Percentiles rank a stretch among this genome's conserved stretches.
Conservation (phyloP, 148 eudicot species). For the Simmondsia chinensis region DNA sequence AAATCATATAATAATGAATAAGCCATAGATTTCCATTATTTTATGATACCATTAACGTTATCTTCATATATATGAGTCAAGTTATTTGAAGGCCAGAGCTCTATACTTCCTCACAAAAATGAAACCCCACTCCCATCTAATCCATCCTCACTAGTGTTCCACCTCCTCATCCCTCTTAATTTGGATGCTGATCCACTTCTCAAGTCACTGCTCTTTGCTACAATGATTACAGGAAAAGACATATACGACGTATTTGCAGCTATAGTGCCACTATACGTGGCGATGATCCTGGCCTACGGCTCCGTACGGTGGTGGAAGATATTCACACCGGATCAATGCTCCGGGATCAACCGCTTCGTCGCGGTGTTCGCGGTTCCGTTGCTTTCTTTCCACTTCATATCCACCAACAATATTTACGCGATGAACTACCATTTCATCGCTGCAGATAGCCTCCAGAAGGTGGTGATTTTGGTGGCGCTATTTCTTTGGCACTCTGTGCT, state of each 20-base stretch:
- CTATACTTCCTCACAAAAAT: no score
- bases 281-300: constrained; percentile 91
- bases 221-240: constrained; percentile 84
- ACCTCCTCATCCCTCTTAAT: no score
- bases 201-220: no score
- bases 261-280: constrained; percentile 73
- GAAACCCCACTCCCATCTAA: no score
- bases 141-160: no score
- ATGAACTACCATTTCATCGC: constrained; percentile 95
- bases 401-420: constrained; percentile 66
- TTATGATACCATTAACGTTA: no score
- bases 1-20: no score
- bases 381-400: constrained; percentile 90
- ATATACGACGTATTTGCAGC: constrained; percentile 89
- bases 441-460: constrained; percentile 72
- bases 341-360: constrained; percentile 93
- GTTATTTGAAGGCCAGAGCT: no score
- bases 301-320: constrained; percentile 97
- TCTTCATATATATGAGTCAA: no score
- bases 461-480: constrained; percentile 54
- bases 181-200: no score
- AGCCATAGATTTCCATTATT: no score
- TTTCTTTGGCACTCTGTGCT: constrained; percentile 78
- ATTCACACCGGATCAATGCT: constrained; percentile 96
- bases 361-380: constrained; percentile 91